phyloP scores from a whole-genome alignment of 371 early-diverging fungal species.

The Smittium mucronatum region DNA sequence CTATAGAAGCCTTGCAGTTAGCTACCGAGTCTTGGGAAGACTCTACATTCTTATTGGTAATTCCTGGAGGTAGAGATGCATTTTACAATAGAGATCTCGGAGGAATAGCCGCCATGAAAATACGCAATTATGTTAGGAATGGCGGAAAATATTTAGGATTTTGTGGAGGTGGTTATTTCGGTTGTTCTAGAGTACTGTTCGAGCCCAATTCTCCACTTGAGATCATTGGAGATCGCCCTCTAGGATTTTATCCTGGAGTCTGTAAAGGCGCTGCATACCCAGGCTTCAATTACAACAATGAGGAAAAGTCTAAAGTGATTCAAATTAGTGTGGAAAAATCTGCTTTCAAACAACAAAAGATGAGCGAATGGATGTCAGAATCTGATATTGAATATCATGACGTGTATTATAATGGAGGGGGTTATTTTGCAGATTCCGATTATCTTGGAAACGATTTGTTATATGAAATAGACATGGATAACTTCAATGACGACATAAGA shows the following conservation, averaged over 20 bases:
- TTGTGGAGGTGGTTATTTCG: slow-evolving; percentile 90
- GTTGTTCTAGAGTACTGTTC: slow-evolving; percentile 52
- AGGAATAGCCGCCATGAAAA: slow-evolving; percentile 42
- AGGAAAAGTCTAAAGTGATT: slow-evolving; percentile 56
- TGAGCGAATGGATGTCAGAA: slow-evolving; percentile 10
- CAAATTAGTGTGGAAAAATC: slow-evolving; percentile 28
- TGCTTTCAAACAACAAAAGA: slow-evolving; percentile 13
- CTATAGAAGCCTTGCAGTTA: slow-evolving; percentile 57
- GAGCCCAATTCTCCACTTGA: slow-evolving; percentile 50
- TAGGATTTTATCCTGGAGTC: slow-evolving; percentile 56
- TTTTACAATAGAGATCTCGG: slow-evolving; percentile 59
- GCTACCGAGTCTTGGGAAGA: slow-evolving; percentile 72
- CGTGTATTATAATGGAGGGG: slow-evolving; percentile 70
- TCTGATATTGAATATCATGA: slow-evolving; percentile 15
- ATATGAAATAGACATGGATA: background rate
- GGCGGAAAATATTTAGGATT: slow-evolving; percentile 86
- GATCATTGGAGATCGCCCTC: slow-evolving; percentile 56
- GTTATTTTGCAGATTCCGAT: slow-evolving; percentile 50
- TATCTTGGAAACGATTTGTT: background rate
- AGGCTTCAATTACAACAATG: slow-evolving; percentile 68
- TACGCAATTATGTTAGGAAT: slow-evolving; percentile 49
- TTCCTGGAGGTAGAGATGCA: slow-evolving; percentile 83
- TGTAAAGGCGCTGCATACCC: slow-evolving; percentile 61
- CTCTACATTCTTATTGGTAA: slow-evolving; percentile 62
- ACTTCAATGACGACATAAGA: background rate